Conservation (phyloP, 257 asterid genomes). For the Solanum lycopersicoides region DNA sequence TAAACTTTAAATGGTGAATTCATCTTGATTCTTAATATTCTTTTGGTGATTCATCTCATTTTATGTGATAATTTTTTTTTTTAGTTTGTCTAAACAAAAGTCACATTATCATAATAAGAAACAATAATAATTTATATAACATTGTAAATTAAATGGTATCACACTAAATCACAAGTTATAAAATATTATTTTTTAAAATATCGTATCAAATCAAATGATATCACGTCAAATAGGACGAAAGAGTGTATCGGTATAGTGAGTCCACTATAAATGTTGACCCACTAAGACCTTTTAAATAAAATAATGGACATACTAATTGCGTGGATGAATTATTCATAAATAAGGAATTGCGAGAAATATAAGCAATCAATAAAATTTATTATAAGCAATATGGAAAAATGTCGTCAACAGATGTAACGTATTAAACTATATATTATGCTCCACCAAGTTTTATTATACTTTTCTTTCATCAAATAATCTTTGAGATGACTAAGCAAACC, state of each 20-base stretch:
- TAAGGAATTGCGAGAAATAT: neutral
- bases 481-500: neutral
- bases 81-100: too few species aligned
- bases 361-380: neutral
- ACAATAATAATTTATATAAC: too few species aligned
- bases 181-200: too few species aligned
- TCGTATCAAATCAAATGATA: too few species aligned
- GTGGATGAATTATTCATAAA: neutral
- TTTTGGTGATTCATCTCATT: too few species aligned
- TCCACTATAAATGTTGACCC: neutral
- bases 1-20: too few species aligned
- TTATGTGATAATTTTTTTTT: too few species aligned
- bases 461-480: neutral
- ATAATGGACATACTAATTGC: neutral
- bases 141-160: too few species aligned
- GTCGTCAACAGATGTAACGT: neutral
- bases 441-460: neutral
- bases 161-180: too few species aligned
- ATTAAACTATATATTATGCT: neutral
- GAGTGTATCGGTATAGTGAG: neutral
- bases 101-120: too few species aligned
- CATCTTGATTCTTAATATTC: too few species aligned
- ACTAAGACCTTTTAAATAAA: neutral
- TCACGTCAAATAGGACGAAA: too few species aligned
- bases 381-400: neutral